These are phyloP conservation scores for Prunus padus DNA, from an alignment of 306 rosid species.

Conservation along the genomic window DNA sequence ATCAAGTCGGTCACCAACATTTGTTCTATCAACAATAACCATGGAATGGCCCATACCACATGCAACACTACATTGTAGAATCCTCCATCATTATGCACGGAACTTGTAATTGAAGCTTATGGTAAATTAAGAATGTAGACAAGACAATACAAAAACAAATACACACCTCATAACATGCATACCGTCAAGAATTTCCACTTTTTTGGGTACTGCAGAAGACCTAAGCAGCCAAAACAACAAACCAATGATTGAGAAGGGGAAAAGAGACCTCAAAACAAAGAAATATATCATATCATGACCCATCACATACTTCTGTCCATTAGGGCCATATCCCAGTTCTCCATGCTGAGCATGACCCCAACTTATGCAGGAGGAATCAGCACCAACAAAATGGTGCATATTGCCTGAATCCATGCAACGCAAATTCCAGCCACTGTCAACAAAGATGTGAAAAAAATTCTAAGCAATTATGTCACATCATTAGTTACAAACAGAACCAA, in stretches of 20 bases:
- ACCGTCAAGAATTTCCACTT: slow-evolving; percentile 92
- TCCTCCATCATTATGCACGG: slow-evolving; percentile 21
- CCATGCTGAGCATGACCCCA: slow-evolving; percentile 99
- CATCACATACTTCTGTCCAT: slow-evolving; percentile 82
- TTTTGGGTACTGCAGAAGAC: slow-evolving; percentile 91
- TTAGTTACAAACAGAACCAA: neutral
- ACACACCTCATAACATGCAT: slow-evolving; percentile 82
- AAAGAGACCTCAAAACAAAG: neutral
- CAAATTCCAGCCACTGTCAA: slow-evolving; percentile 84
- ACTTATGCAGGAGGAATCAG: slow-evolving; percentile 94
- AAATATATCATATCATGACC: neutral
- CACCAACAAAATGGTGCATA: slow-evolving; percentile 98
- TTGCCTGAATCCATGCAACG: slow-evolving; percentile 98
- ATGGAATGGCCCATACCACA: slow-evolving; percentile 88
- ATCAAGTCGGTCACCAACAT: slow-evolving; percentile 69
- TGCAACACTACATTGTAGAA: slow-evolving; percentile 67
- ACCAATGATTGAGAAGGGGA: slow-evolving; percentile 4
- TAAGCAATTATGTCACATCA: slow-evolving; percentile 23
- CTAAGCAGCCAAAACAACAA: slow-evolving; percentile 35
- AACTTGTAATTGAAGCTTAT: neutral
- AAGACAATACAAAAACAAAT: neutral
- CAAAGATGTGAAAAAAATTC: neutral
- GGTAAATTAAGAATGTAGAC: neutral
- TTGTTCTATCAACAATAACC: slow-evolving; percentile 81
- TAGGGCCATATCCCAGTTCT: slow-evolving; percentile 96